These are phyloP conservation scores for Malbranchea zuffiana DNA, from an alignment of 2,329 filamentous ascomycete species.

Conservation along the genomic window DNA sequence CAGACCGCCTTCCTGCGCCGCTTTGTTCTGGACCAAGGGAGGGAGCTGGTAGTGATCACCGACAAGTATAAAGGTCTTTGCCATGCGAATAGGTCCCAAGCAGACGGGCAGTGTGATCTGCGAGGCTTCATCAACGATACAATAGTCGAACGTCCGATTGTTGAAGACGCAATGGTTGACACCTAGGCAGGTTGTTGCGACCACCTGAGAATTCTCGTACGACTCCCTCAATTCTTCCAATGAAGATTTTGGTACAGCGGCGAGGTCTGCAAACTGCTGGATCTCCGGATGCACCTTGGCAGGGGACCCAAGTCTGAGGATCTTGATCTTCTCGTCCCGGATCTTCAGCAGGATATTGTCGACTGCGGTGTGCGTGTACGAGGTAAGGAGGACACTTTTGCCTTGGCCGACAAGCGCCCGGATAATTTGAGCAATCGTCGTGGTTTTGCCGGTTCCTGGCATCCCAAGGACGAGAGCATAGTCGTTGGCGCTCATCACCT, in stretches of 20 bases:
- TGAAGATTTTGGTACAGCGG: constrained; percentile 58
- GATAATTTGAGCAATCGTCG: constrained; percentile 95
- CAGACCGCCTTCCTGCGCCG: constrained; percentile 72
- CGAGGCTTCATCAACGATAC: constrained; percentile 94
- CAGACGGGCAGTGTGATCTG: constrained; percentile 96
- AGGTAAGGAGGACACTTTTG: constrained; percentile 86
- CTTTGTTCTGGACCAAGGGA: constrained; percentile 84
- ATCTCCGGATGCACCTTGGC: constrained; percentile 85
- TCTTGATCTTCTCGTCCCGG: constrained; percentile 61
- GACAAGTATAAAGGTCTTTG: constrained; percentile 83
- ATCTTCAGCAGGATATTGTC: constrained; percentile 97
- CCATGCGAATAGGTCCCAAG: constrained; percentile 84
- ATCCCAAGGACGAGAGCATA: constrained; percentile 97
- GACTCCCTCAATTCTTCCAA: constrained; percentile 75
- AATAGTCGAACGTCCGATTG: constrained; percentile 88
- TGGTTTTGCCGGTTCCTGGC: constrained; percentile 97
- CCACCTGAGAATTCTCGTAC: constrained; percentile 78
- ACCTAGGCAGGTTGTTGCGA: constrained; percentile 88
- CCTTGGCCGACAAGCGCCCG: constrained; percentile 75
- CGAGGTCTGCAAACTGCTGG: constrained; percentile 70
- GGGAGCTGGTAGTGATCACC: constrained; percentile 95
- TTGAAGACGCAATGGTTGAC: constrained; percentile 83
- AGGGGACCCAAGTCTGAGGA: constrained; percentile 73
- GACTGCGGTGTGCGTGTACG: constrained; percentile 93
- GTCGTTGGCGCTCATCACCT: constrained; percentile 90